A percentile compares a stretch with the other conserved stretches of the same genome.
These are phyloP conservation scores for Kodamaea laetipori DNA, from an alignment of 805 yeast species.

Conservation along the genomic window DNA sequence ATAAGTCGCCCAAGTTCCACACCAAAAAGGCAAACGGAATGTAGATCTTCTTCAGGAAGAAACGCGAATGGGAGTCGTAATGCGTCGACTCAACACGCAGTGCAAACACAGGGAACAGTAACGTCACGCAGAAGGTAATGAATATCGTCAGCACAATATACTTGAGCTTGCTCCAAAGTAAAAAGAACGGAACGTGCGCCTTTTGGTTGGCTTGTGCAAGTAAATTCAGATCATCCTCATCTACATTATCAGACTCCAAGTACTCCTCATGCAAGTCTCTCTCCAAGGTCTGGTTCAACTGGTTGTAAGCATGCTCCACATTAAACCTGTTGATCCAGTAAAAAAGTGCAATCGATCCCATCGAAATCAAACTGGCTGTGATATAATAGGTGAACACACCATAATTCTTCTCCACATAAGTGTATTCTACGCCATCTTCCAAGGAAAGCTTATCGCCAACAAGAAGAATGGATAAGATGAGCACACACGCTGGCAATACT, in stretches of 20 bases:
- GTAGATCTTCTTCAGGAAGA: conserved; percentile 51
- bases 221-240: conserved; percentile 2
- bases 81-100: conserved; percentile 58
- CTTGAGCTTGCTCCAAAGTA: conserved; percentile 63
- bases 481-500: conserved; percentile 78
- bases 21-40: conserved; percentile 77
- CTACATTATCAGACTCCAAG: conserved; percentile 2
- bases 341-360: conserved; percentile 44
- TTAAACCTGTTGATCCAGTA: conserved; percentile 33
- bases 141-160: conserved; percentile 70
- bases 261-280: conserved; percentile 2
- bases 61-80: conserved; percentile 27
- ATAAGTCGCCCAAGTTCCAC: conserved; percentile 90
- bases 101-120: conserved; percentile 90
- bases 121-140: conserved; percentile 69
- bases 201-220: conserved; percentile 19
- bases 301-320: conserved; percentile 16
- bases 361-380: conserved; percentile 52
- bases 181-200: conserved; percentile 56
- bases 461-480: conserved; percentile 54
- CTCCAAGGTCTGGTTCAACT: conserved; percentile 7
- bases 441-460: conserved; percentile 31
- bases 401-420: conserved; percentile 36
- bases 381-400: conserved; percentile 50
- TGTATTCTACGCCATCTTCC: conserved; percentile 17